A percentile compares a stretch with the other conserved stretches of the same genome.
phyloP scores from a whole-genome alignment of 768 basidiomycete genomes.

The Boletus sp. region DNA sequence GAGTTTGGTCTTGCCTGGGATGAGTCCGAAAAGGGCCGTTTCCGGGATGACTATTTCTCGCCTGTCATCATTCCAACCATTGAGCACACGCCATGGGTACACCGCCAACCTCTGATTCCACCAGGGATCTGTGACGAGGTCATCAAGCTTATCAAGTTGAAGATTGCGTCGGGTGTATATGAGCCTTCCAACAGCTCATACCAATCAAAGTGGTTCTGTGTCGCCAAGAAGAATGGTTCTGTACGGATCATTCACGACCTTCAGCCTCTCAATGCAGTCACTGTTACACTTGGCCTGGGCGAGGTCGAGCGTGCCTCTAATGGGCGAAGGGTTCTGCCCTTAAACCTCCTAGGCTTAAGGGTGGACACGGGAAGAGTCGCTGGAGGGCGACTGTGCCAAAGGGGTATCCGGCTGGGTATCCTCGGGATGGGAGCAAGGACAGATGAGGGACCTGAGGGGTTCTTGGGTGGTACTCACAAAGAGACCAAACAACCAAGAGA shows the following conservation, averaged over 20 bases:
- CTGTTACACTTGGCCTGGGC: too few species aligned
- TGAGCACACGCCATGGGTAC: slow-evolving; percentile 35
- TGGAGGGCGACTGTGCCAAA: too few species aligned
- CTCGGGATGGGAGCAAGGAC: too few species aligned
- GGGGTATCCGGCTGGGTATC: too few species aligned
- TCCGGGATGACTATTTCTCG: slow-evolving; percentile 33
- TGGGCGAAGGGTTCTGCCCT: too few species aligned
- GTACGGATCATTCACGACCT: slow-evolving; percentile 25
- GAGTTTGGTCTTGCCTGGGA: slow-evolving; percentile 44
- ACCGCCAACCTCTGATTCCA: slow-evolving; percentile 31
- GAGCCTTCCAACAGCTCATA: slow-evolving; percentile 41
- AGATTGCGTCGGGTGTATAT: slow-evolving; percentile 38
- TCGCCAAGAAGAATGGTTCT: slow-evolving; percentile 29
- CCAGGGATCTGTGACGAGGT: slow-evolving; percentile 27
- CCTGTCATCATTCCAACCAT: slow-evolving; percentile 35
- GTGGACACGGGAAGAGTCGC: too few species aligned
- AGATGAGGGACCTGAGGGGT: too few species aligned
- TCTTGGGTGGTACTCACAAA: too few species aligned
- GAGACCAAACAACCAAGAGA: too few species aligned
- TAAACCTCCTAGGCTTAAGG: too few species aligned
- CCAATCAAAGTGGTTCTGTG: slow-evolving; percentile 39
- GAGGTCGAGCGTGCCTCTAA: too few species aligned
- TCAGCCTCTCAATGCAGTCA: slow-evolving; percentile 21
- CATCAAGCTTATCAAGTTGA: slow-evolving; percentile 30
- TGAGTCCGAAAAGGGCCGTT: slow-evolving; percentile 35